phyloP scores from a whole-genome alignment of 2,329 filamentous ascomycete species.

The Gnomoniopsis smithogilvyi region DNA sequence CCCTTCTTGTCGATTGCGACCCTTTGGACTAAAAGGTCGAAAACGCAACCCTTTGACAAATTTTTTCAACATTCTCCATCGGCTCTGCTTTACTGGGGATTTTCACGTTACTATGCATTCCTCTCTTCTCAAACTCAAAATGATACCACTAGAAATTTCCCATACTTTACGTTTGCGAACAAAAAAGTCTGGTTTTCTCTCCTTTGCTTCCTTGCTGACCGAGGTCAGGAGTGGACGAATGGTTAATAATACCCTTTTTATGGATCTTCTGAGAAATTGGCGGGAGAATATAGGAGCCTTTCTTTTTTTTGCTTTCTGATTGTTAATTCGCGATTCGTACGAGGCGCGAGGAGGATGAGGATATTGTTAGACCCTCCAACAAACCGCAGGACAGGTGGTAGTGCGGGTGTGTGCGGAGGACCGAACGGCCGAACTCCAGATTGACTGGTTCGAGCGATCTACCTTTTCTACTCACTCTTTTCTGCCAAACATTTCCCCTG shows the following conservation, averaged over 20 bases:
- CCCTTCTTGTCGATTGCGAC: slow-evolving; percentile 2
- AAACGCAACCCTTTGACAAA: neutral
- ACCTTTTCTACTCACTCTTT: no score
- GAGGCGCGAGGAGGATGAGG: no score
- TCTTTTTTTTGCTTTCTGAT: no score
- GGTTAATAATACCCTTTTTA: neutral
- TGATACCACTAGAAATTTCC: slow-evolving; percentile 28
- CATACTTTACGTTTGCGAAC: neutral
- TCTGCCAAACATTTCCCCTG: no score
- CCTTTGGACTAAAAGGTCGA: neutral
- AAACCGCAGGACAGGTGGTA: no score
- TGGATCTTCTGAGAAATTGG: neutral
- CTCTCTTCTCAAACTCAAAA: slow-evolving; percentile 14
- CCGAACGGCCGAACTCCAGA: no score
- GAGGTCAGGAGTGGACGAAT: neutral
- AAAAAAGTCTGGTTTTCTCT: neutral
- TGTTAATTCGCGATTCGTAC: no score
- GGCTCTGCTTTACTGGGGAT: neutral
- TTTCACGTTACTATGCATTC: slow-evolving; percentile 7
- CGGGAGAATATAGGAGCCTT: no score
- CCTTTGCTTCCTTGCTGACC: neutral
- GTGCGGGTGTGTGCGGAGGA: no score
- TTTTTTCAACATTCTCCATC: neutral
- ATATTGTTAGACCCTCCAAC: no score
- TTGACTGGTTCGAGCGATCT: no score